A percentile compares a stretch with the other conserved stretches of the same genome.
These are phyloP conservation scores for Fusarium beomiforme DNA, from an alignment of 2,329 filamentous ascomycete species.

Conservation along the genomic window DNA sequence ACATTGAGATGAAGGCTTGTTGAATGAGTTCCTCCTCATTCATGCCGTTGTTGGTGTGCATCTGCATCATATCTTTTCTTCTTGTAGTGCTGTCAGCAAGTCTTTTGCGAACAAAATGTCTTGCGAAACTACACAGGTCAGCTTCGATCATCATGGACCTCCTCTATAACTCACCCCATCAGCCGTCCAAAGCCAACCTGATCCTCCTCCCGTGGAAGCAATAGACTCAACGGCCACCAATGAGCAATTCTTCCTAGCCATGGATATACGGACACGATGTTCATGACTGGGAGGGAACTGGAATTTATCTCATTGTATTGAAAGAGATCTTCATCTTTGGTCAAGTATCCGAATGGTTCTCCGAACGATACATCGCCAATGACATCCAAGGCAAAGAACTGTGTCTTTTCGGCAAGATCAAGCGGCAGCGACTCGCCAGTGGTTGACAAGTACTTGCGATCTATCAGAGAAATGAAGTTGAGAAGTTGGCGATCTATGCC, in stretches of 20 bases:
- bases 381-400: constrained; percentile 64
- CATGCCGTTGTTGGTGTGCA: constrained; percentile 52
- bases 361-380: constrained; percentile 65
- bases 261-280: constrained; percentile 50
- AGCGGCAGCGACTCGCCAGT: constrained; percentile 49
- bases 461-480: constrained; percentile 57
- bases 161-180: constrained; percentile 46
- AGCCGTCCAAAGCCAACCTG: constrained; percentile 52
- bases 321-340: constrained; percentile 59
- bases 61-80: constrained; percentile 52
- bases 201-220: constrained; percentile 51
- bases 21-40: constrained; percentile 49
- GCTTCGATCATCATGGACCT: rapidly evolving
- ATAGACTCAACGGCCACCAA: constrained; percentile 49
- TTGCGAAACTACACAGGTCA: constrained; percentile 28
- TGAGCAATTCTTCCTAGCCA: constrained; percentile 49
- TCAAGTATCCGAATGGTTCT: constrained; percentile 60
- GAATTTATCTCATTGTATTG: constrained; percentile 57
- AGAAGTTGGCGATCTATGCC: constrained; percentile 53
- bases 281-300: constrained; percentile 52
- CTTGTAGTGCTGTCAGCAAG: constrained; percentile 26
- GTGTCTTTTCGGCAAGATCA: constrained; percentile 60
- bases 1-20: constrained; percentile 54
- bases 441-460: constrained; percentile 57
- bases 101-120: constrained; percentile 34